Evolutionary conservation across 2,329 filamentous ascomycete species (phyloP), one percentile per base, ranked within the genome.

Genomic region (Blastomyces emzantsi): DNA sequence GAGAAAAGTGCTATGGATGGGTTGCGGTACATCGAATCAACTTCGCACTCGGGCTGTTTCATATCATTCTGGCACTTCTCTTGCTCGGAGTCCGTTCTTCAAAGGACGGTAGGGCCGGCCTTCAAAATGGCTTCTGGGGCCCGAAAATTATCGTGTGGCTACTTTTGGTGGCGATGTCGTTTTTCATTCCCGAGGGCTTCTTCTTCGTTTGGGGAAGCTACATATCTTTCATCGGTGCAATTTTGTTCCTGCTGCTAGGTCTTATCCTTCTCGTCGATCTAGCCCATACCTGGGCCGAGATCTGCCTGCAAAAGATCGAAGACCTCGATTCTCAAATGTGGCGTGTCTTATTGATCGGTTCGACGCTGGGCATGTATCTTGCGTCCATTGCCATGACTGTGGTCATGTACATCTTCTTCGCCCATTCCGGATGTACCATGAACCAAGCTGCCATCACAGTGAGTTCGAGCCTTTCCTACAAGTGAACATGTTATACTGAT

Each of bases 71-170:
- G 70, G 92, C 90, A 4, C 79, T 91, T 59, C 82, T 97, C 65
- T 83, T 99, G 55, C 82, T 97, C 63, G 94, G 94, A 61, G 92
- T 99, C 61, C 86, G 85, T 62, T 91, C 87, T 58, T 94, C 92
- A 30, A 94, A 90, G 75, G 90, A 96, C 74, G 89, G 89, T 55
- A 88, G 94, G 67, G 92, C 94, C 1, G 84, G 86, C 22, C 84
- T 99, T 62, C 94, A 99, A 74, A 99, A 99, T 78, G 94, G 93
- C n/a, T 99, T 91, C 77, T 99, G 94, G 94, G 94, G 92, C 1
- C 94, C 94, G 56, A 99, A 99, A 79, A 83, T 99, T 64, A 85
- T 97, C 65, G 85, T 87, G 61, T 99, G 94, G 94, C 74, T 97
- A 60, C 86, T 82, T 17, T 85, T 97, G 69, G 87, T 97, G 65